Percentiles rank a stretch among this genome's conserved stretches.
Evolutionary conservation across 169 alveolate genomes (phyloP).

Genomic region (Plasmodium gonderi): DNA sequence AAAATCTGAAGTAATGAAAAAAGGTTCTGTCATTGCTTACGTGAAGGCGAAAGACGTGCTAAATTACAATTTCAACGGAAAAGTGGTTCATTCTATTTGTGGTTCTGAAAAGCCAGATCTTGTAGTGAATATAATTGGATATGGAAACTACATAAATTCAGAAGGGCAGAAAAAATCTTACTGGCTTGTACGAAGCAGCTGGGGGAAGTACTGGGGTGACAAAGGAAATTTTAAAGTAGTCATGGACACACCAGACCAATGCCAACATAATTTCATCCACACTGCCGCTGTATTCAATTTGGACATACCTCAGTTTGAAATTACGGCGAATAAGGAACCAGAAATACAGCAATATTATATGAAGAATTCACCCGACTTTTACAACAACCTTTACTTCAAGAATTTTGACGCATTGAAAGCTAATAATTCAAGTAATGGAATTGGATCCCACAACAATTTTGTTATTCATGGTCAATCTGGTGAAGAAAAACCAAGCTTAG

Average conservation of each 20-base stretch:
- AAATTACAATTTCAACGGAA: slow-evolving; percentile 61
- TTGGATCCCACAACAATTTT: neutral
- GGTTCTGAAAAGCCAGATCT: slow-evolving; percentile 33
- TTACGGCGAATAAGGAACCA: neutral
- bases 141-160: slow-evolving; percentile 36
- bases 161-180: slow-evolving; percentile 10
- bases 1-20: slow-evolving; percentile 27
- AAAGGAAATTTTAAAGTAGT: slow-evolving; percentile 33
- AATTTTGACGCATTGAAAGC: neutral
- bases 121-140: slow-evolving; percentile 54
- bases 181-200: slow-evolving; percentile 10
- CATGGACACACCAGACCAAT: slow-evolving; percentile 8
- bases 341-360: neutral
- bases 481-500: neutral
- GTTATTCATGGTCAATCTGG: neutral
- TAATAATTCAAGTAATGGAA: neutral
- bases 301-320: neutral
- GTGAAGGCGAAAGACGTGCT: slow-evolving; percentile 17
- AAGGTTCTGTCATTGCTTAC: slow-evolving; percentile 47
- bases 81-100: slow-evolving; percentile 14
- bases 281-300: neutral
- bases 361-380: neutral
- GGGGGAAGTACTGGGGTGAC: slow-evolving; percentile 36
- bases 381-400: neutral
- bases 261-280: slow-evolving; percentile 10